These are phyloP conservation scores for Phialophora chinensis DNA, from an alignment of 2,329 filamentous ascomycete genomes.

Conservation along the genomic window DNA sequence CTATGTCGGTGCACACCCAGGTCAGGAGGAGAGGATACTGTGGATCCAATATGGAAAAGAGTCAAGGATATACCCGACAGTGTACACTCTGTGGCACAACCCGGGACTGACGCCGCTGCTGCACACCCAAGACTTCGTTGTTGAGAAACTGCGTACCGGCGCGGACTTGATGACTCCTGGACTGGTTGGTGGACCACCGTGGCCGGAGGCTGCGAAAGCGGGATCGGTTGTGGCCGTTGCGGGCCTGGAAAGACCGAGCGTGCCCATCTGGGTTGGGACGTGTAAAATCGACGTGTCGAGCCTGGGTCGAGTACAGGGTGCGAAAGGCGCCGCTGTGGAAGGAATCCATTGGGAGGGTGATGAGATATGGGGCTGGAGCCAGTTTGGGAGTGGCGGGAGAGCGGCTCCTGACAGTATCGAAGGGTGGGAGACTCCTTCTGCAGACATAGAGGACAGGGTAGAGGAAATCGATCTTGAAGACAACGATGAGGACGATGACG, in stretches of 20 bases:
- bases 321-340: constrained; percentile 68
- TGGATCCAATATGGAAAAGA: constrained; percentile 69
- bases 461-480: constrained; percentile 51
- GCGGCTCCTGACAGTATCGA: constrained; percentile 60
- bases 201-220: constrained; percentile 63
- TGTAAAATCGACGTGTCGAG: constrained; percentile 67
- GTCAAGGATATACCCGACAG: constrained; percentile 54
- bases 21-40: constrained; percentile 64
- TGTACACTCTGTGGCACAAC: constrained; percentile 72
- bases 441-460: constrained; percentile 48
- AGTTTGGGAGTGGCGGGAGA: constrained; percentile 59
- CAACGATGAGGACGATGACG: constrained; percentile 51
- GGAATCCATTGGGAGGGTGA: constrained; percentile 72
- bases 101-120: constrained; percentile 66
- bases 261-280: constrained; percentile 68
- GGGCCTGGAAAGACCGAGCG: constrained; percentile 62
- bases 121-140: constrained; percentile 64
- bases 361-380: constrained; percentile 70
- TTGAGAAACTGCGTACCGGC: constrained; percentile 68
- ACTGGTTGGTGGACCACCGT: constrained; percentile 68
- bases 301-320: constrained; percentile 61
- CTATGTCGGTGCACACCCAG: constrained; percentile 66
- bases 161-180: constrained; percentile 74
- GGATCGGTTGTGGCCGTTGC: constrained; percentile 69
- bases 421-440: constrained; percentile 54